Evolutionary conservation across 208 protist species (phyloP).

Genomic region (Leishmania gerbilli): DNA sequence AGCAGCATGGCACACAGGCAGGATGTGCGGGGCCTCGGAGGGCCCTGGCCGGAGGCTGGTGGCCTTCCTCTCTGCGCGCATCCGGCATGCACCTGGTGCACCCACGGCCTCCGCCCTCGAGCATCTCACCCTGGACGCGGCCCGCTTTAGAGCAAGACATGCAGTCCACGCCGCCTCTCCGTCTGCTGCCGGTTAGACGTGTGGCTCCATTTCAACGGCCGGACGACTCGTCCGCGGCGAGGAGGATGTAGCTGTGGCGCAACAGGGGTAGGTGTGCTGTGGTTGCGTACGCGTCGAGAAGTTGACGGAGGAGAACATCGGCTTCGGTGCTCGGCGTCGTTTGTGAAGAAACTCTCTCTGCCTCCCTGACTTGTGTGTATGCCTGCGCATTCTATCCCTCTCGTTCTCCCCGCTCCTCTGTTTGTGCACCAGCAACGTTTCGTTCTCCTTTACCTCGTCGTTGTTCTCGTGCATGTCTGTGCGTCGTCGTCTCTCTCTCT

Average conservation of each 20-base stretch:
- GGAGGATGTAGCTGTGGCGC: background rate
- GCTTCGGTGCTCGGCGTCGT: background rate
- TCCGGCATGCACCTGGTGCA: background rate
- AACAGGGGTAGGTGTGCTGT: background rate
- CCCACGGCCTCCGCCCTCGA: background rate
- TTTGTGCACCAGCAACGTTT: background rate
- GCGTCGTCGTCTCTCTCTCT: background rate
- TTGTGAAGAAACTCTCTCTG: background rate
- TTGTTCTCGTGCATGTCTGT: background rate
- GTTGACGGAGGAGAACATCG: too few relatives aligned
- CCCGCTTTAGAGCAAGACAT: too few relatives aligned
- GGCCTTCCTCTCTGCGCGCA: too few relatives aligned
- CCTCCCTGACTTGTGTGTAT: background rate
- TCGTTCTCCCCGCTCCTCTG: too few relatives aligned
- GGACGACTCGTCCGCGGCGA: background rate
- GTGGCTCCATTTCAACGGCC: background rate
- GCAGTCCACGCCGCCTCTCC: too few relatives aligned
- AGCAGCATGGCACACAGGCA: too few relatives aligned
- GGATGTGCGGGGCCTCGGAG: too few relatives aligned
- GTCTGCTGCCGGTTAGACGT: too few relatives aligned
- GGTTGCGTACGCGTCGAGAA: background rate
- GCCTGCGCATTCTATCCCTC: background rate
- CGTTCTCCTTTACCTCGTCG: background rate
- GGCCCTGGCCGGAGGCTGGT: too few relatives aligned
- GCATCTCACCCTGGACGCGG: background rate